These are phyloP conservation scores for Nakazawaea peltata DNA, from an alignment of 805 yeast species.

Conservation along the genomic window DNA sequence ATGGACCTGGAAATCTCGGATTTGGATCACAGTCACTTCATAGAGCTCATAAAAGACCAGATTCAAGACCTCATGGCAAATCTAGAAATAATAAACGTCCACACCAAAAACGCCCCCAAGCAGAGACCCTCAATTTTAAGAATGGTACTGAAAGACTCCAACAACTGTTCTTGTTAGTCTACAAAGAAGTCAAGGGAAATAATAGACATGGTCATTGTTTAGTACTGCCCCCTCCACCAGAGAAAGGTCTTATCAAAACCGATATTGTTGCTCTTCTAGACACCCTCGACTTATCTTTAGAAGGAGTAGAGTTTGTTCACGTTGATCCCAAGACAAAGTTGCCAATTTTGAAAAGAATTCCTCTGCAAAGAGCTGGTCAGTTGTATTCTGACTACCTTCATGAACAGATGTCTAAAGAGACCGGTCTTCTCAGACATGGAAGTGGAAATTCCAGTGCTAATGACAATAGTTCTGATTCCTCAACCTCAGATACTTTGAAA, in stretches of 20 bases:
- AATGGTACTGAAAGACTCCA: constrained; percentile 4
- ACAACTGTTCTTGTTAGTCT: constrained; percentile 1
- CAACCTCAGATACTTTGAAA: neutral
- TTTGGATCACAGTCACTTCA: too few species aligned
- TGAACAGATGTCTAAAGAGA: constrained; percentile 3
- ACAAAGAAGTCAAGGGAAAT: neutral
- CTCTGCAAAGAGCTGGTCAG: constrained; percentile 4
- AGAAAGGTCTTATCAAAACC: neutral
- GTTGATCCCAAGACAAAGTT: neutral
- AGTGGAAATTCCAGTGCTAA: neutral
- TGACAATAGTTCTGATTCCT: neutral
- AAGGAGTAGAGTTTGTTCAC: constrained; percentile 7
- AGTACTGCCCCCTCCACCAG: neutral
- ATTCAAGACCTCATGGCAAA: too few species aligned
- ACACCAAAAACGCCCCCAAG: too few species aligned
- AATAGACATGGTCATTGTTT: constrained; percentile 1
- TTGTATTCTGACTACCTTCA: constrained; percentile 7
- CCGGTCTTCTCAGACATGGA: neutral
- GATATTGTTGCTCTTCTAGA: neutral
- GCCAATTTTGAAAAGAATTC: constrained; percentile 2
- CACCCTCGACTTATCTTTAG: constrained; percentile 1
- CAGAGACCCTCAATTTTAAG: too few species aligned
- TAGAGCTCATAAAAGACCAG: too few species aligned
- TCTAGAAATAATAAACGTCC: too few species aligned
- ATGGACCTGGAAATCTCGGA: too few species aligned